Conservation (phyloP, 2,329 filamentous ascomycete genomes). For the Diaporthe batatas region DNA sequence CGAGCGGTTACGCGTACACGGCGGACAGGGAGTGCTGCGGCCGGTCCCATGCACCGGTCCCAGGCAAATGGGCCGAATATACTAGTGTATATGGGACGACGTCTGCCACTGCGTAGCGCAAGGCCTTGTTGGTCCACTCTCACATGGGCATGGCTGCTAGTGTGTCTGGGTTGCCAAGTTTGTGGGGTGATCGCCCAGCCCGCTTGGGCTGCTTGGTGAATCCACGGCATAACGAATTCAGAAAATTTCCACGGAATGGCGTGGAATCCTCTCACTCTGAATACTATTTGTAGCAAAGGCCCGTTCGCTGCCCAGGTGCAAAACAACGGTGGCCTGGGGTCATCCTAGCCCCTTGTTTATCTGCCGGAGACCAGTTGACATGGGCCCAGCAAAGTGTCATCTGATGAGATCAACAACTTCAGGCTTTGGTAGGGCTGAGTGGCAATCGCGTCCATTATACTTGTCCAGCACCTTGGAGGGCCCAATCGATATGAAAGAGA, state of each 20-base stretch:
- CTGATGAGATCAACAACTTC: background rate
- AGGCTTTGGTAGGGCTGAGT: background rate
- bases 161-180: background rate
- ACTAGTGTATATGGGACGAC: background rate
- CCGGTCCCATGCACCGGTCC: too few species aligned
- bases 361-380: background rate
- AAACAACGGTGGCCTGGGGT: background rate
- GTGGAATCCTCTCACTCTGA: background rate
- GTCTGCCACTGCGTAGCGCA: constrained; percentile 11
- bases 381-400: background rate
- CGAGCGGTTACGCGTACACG: constrained; percentile 16
- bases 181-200: constrained; percentile 19
- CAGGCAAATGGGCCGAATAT: background rate
- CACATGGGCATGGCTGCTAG: constrained; percentile 1
- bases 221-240: background rate
- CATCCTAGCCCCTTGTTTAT: constrained; percentile 9
- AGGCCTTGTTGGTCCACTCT: background rate
- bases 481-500: background rate
- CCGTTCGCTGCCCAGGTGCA: background rate
- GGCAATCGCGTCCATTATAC: background rate
- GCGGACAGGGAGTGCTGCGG: background rate
- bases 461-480: background rate
- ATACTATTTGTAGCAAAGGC: constrained; percentile 5
- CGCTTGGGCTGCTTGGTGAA: background rate
- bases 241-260: background rate